Percentiles rank a stretch among this genome's conserved stretches.
Evolutionary conservation across 305 asterid genomes (phyloP).

Genomic region (Petunia hybrid): DNA sequence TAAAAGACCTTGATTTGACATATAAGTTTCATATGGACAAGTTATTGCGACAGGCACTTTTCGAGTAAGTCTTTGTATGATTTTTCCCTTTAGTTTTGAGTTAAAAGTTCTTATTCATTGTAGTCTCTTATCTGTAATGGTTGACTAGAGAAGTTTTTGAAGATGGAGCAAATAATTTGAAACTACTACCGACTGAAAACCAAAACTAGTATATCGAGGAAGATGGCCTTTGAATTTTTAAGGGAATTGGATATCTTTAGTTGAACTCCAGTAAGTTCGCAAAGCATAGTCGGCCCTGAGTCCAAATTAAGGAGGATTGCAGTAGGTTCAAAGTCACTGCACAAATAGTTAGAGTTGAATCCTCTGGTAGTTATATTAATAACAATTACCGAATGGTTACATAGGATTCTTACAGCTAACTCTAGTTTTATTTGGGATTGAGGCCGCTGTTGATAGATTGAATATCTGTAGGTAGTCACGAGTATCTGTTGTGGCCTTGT

Average conservation of each 20-base stretch:
- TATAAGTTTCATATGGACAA: slow-evolving; percentile 95
- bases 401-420: slow-evolving; percentile 5
- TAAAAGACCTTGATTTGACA: slow-evolving; percentile 90
- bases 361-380: background rate
- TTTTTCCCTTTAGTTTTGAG: background rate
- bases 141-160: background rate
- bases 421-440: slow-evolving; percentile 19
- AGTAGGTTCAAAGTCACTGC: background rate
- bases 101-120: background rate
- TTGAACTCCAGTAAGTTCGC: background rate
- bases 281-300: background rate
- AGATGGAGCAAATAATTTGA: slow-evolving; percentile 1
- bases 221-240: background rate
- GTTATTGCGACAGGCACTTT: slow-evolving; percentile 78
- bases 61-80: slow-evolving; percentile 54
- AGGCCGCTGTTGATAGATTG: slow-evolving; percentile 7
- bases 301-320: slow-evolving; percentile 1
- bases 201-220: background rate
- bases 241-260: background rate
- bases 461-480: background rate
- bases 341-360: slow-evolving; percentile 11
- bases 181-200: background rate
- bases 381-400: background rate
- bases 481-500: background rate
- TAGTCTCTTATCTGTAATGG: slow-evolving; percentile 24